Conservation (phyloP, 2,329 filamentous ascomycete genomes). For the Gyromitra esculenta region DNA sequence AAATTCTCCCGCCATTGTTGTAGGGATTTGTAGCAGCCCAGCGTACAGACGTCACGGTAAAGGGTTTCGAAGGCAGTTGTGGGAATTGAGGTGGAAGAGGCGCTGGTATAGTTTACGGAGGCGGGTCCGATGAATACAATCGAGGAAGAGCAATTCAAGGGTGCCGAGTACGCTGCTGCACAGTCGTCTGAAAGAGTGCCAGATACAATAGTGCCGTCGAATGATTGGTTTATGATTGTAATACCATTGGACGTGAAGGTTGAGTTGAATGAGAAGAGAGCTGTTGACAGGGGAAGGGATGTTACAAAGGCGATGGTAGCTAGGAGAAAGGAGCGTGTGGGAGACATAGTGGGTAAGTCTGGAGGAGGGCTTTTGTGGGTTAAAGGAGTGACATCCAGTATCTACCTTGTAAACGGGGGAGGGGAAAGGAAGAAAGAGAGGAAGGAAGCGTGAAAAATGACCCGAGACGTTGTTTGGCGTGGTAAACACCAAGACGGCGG, state of each 20-base stretch:
- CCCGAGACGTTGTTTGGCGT: not conserved
- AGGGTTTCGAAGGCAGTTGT: conserved; percentile 26
- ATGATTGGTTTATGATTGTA: conserved; percentile 27
- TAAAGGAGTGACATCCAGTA: conserved; percentile 50
- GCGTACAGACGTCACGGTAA: conserved; percentile 33
- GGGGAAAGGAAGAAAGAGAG: not conserved
- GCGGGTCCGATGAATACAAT: conserved; percentile 37
- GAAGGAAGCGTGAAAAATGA: not conserved
- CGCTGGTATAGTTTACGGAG: conserved; percentile 30
- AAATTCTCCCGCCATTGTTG: conserved; percentile 25
- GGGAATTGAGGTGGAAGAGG: conserved; percentile 3
- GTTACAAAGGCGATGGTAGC: conserved; percentile 6
- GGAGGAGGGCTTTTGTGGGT: not conserved
- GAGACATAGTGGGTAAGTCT: conserved; percentile 15
- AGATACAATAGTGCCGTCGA: conserved; percentile 38
- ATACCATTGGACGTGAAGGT: conserved; percentile 40
- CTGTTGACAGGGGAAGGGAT: conserved; percentile 21
- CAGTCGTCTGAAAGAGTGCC: conserved; percentile 27
- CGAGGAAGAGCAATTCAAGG: conserved; percentile 38
- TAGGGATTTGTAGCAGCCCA: conserved; percentile 27
- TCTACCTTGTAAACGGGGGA: not conserved
- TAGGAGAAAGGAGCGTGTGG: conserved; percentile 28
- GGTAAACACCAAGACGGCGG: conserved; percentile 6
- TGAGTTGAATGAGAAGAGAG: conserved; percentile 47
- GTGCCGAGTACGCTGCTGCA: conserved; percentile 34